Conservation (phyloP, 2,329 filamentous ascomycete genomes). For the Diaporthe citrichinensis region DNA sequence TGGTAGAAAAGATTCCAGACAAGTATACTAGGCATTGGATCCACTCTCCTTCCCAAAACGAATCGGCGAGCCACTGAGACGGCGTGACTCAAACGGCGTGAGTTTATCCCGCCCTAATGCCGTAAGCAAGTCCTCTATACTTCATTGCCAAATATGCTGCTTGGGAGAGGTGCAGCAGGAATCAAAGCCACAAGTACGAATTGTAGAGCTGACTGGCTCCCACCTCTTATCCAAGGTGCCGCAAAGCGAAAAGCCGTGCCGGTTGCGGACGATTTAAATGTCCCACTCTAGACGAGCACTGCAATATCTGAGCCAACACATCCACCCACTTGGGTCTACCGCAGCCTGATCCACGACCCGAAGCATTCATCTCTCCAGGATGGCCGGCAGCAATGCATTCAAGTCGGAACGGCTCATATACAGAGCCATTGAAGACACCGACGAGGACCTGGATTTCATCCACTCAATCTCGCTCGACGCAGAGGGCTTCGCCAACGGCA, state of each 20-base stretch:
- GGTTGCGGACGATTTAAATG: not conserved
- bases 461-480: slow-evolving; percentile 35
- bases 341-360: too few species aligned
- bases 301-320: not conserved
- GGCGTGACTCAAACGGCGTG: not conserved
- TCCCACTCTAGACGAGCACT: too few species aligned
- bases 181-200: not conserved
- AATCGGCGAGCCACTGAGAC: not conserved
- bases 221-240: not conserved
- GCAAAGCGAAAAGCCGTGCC: not conserved
- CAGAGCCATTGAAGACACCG: slow-evolving; percentile 38
- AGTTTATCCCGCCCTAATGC: not conserved
- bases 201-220: not conserved
- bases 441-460: slow-evolving; percentile 36
- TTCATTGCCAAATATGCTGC: not conserved
- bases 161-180: not conserved
- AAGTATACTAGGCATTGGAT: not conserved
- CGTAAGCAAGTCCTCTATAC: not conserved
- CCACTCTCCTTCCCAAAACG: not conserved
- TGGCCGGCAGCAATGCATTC: not conserved
- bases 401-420: slow-evolving; percentile 36
- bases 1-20: too few species aligned
- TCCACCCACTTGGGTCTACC: not conserved
- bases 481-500: slow-evolving; percentile 37
- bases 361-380: not conserved